phyloP scores from a whole-genome alignment of 768 basidiomycete genomes.

The Coprinopsis cinerea region DNA sequence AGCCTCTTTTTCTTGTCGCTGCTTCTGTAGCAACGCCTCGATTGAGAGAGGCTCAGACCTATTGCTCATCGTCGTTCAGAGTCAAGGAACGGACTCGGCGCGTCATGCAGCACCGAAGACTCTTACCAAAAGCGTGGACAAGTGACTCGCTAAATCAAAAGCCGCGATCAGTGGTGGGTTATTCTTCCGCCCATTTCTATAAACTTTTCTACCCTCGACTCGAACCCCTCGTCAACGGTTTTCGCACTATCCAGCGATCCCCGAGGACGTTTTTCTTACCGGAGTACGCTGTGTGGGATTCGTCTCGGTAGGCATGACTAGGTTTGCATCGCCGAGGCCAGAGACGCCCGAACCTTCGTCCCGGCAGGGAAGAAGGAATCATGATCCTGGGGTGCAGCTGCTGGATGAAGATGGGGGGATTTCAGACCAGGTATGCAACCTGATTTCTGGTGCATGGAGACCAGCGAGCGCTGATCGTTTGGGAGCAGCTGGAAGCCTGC shows the following conservation, averaged over 20 bases:
- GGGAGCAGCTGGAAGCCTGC: constrained; percentile 54
- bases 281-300: too few relatives aligned
- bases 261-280: too few relatives aligned
- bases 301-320: too few relatives aligned
- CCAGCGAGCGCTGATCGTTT: background rate
- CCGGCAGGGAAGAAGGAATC: constrained; percentile 52
- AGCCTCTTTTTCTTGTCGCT: constrained; percentile 83
- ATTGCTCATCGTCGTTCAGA: constrained; percentile 34
- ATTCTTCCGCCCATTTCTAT: background rate
- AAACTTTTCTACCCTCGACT: background rate
- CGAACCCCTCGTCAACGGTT: background rate
- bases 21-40: constrained; percentile 79
- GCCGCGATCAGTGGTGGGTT: background rate
- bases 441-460: constrained; percentile 6
- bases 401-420: constrained; percentile 69
- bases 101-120: background rate
- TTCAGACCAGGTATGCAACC: constrained; percentile 56
- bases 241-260: background rate
- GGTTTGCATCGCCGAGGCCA: constrained; percentile 32
- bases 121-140: too few relatives aligned
- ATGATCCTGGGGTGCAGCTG: constrained; percentile 38
- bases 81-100: background rate
- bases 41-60: constrained; percentile 79
- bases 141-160: background rate
- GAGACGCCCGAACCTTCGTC: constrained; percentile 61